Base-by-base conservation (phyloP, 495 filamentous ascomycete genomes). In the Entonaema liquescens region DNA sequence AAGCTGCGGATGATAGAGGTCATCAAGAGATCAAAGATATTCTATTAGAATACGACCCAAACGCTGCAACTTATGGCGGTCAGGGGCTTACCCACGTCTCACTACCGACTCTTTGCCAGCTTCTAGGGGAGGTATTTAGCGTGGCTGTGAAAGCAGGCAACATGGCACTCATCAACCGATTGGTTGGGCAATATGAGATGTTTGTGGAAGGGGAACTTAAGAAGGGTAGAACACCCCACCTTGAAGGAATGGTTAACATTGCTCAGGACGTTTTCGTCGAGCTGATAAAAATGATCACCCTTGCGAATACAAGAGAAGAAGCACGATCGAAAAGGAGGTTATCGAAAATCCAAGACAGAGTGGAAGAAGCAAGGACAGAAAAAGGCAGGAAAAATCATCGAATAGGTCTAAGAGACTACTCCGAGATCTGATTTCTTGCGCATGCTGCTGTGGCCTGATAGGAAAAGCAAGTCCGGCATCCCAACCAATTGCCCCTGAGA, bases 1-100 rank as follows among this genome's bases (percentile, higher is more conserved):
- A 53, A 38, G 44, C 42, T 17, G 59, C 59, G 21, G 44, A 62
- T 1, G 42, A 36, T 0, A 21, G 28, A 8, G 44, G 31, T 12
- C 28, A 62, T 15, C 13, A 50, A 25, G 42, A 36, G n/a, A 53
- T 62, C 59, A 62, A 35, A 19, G 44, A 36, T 9, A 17, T 59
- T 25, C 12, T 62, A n/a, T 17, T 62, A 15, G 26, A 50, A 15
- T 29, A 26, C 28, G 58, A 61, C 40, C 58, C 42, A 28, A 29
- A 40, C 19, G 56, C 56, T 44, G 35, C 56, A 28, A 17, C 19
- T 17, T 47, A 47, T 11, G 12, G 40, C 56, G 36, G 7, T 17
- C 29, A 59, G 33, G 19, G 25, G 3, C 23, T n/a, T 5, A 26
- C 25, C 26, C 25, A 29, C 12, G 50, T 28, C 5, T 19, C 28